Base-by-base conservation (phyloP, 1,139 yeast species). In the Candida albicans region DNA sequence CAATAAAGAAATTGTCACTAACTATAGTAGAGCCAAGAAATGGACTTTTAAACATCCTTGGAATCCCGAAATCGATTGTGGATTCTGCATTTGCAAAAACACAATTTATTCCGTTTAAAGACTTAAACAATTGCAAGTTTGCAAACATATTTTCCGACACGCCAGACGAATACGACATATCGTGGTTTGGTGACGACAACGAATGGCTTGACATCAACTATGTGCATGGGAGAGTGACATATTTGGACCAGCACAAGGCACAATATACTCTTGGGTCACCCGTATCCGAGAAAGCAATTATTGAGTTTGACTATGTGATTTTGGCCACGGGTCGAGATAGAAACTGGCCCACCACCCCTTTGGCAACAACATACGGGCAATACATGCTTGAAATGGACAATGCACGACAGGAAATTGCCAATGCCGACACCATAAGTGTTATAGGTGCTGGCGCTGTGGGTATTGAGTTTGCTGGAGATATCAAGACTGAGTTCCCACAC, bases 361-460 rank as follows among this genome's bases (percentile, higher is more conserved):
- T 53, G 25, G 57, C 50, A 45, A 26, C n/a, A 8, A 68, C 66
- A 13, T 50, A 48, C 41, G 60, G 58, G 8, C 51, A 52, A 11
- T 72, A 58, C 48, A 35, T 67, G 34, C 51, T 55, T 13, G 77
- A 72, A 48, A 70, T 72, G 75, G 45, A 44, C 4, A 52, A 58
- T 14, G 72, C 67, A 30, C 52, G 53, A 24, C 48, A 51, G 2
- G 58, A 61, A 11, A 54, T 67, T 14, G 55, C 47, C 6, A 36
- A 47, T 2, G 57, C 63, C 33, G 51, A 62, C 5, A 59, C 52
- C 7, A 57, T 73, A 3, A 56, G 69, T 2, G 61, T 76, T 1
- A 63, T 75, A 39, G 81, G 80, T 0, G 81, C 75, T 2, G 80
- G 80, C 0, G 81, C 80, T 1, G 74, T 74, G 3, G 82, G 81